phyloP scores from a whole-genome alignment of 2,329 filamentous ascomycete species.

The Neofusicoccum parvum region DNA sequence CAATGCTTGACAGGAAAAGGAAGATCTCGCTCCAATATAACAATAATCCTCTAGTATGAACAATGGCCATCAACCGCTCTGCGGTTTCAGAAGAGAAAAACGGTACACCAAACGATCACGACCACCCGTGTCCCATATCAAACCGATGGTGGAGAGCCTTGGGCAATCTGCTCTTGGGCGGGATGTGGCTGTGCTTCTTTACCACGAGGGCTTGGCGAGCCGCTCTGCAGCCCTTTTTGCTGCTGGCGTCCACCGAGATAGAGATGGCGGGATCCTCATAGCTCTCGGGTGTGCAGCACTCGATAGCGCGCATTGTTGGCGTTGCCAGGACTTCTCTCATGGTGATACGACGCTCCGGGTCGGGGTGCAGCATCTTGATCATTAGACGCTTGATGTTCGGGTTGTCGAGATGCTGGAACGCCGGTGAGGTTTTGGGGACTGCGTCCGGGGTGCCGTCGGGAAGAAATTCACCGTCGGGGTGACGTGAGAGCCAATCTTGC shows the following conservation, averaged over 20 bases:
- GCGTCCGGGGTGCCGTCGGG: slow-evolving; percentile 52
- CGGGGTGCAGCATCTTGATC: slow-evolving; percentile 79
- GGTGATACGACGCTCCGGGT: slow-evolving; percentile 69
- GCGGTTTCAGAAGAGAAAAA: background rate
- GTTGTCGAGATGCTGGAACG: slow-evolving; percentile 68
- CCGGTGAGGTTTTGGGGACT: slow-evolving; percentile 65
- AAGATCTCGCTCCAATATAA: too few relatives aligned
- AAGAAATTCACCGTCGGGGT: slow-evolving; percentile 52
- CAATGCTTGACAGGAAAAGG: background rate
- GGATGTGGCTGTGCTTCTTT: slow-evolving; percentile 50
- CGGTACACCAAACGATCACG: background rate
- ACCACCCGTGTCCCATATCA: slow-evolving; percentile 41
- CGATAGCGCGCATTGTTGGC: slow-evolving; percentile 72
- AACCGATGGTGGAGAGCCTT: slow-evolving; percentile 41
- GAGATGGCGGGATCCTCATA: slow-evolving; percentile 64
- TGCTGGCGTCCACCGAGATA: slow-evolving; percentile 60
- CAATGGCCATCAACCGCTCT: background rate
- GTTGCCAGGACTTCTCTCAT: slow-evolving; percentile 70
- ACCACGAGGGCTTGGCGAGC: slow-evolving; percentile 37
- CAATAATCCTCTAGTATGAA: background rate
- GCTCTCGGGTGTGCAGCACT: slow-evolving; percentile 76
- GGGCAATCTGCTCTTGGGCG: slow-evolving; percentile 41
- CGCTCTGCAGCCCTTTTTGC: slow-evolving; percentile 35
- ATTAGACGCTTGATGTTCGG: slow-evolving; percentile 70
- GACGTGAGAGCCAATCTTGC: slow-evolving; percentile 65